phyloP scores from a whole-genome alignment of 495 filamentous ascomycete genomes.

The Pyrenula aspistea region DNA sequence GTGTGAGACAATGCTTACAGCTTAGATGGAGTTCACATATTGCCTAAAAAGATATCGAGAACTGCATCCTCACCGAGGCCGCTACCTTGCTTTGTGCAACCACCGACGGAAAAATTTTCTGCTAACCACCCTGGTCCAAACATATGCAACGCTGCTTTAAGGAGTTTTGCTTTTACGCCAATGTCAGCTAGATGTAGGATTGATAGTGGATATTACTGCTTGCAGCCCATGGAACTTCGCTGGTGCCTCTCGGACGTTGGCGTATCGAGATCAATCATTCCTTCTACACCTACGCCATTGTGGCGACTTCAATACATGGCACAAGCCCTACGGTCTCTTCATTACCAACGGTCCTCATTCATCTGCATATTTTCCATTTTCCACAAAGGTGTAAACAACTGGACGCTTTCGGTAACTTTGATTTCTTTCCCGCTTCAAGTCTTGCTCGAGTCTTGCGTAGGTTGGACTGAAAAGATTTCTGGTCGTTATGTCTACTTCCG shows the following conservation, averaged over 20 bases:
- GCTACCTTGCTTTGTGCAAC: neutral
- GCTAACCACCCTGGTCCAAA: neutral
- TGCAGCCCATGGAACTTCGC: neutral
- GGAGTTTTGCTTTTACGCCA: neutral
- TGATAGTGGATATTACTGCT: neutral
- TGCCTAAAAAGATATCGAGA: neutral
- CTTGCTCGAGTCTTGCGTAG: neutral
- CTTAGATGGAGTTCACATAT: neutral
- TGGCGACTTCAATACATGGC: neutral
- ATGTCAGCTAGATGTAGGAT: neutral
- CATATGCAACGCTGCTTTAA: neutral
- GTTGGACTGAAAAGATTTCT: neutral
- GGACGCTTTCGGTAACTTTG: neutral
- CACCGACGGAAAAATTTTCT: neutral
- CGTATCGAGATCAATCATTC: neutral
- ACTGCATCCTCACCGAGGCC: neutral
- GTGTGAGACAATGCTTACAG: neutral
- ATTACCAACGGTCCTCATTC: neutral
- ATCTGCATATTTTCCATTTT: neutral
- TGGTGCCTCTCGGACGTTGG: neutral
- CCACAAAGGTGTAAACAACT: neutral
- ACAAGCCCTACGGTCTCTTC: neutral
- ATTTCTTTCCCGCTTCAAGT: neutral
- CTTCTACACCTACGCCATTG: neutral
- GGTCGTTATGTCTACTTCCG: neutral